Evolutionary conservation across 805 yeast genomes (phyloP).

Genomic region (Saturnispora besseyi): DNA sequence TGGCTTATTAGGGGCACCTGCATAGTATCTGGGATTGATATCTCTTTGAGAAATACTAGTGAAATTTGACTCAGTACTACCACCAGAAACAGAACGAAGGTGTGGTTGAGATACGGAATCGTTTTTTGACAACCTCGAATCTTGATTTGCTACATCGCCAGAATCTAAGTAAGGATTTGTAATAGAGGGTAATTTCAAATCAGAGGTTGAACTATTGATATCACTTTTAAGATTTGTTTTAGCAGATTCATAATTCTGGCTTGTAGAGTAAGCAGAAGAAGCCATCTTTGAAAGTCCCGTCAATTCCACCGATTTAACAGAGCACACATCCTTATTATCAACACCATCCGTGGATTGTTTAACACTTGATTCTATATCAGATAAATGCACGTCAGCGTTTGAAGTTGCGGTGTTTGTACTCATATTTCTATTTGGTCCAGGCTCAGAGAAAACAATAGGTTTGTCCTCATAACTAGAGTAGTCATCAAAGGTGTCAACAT

Average conservation of each 20-base stretch:
- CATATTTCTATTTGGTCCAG: neutral
- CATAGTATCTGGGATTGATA: constrained; percentile 48
- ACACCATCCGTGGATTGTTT: neutral
- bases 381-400: neutral
- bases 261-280: neutral
- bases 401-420: neutral
- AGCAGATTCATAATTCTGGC: neutral
- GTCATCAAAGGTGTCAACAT: neutral
- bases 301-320: neutral
- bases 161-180: constrained; percentile 9
- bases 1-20: constrained; percentile 22
- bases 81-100: neutral
- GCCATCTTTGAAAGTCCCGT: neutral
- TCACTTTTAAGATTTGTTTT: neutral
- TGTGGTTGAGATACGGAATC: neutral
- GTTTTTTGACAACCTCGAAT: neutral
- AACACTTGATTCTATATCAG: constrained; percentile 3
- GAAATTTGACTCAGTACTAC: constrained; percentile 42
- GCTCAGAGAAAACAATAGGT: neutral
- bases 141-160: neutral
- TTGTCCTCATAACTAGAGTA: neutral
- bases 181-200: constrained; percentile 9
- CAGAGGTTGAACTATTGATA: neutral
- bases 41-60: constrained; percentile 76
- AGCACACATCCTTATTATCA: neutral